Evolutionary conservation across 1,139 yeast genomes (phyloP).

Genomic region (Hanseniaspora uvarum): DNA sequence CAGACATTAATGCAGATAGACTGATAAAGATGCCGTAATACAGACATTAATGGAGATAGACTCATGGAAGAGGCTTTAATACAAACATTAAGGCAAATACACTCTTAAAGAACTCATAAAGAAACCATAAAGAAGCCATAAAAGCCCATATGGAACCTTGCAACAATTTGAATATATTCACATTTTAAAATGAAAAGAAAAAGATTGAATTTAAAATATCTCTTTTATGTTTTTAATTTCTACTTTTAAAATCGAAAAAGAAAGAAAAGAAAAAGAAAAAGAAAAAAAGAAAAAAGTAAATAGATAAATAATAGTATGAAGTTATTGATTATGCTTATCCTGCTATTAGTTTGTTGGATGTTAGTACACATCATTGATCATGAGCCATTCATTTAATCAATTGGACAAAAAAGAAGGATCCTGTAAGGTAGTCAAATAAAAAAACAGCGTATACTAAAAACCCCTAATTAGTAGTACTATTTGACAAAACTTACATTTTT

Average conservation of each 20-base stretch:
- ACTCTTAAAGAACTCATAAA: too few relatives aligned
- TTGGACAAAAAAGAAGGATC: not conserved
- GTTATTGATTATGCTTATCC: not conserved
- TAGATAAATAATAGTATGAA: not conserved
- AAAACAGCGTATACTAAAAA: not conserved
- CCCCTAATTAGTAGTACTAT: not conserved
- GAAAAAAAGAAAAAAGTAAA: conserved; percentile 3
- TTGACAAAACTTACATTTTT: not conserved
- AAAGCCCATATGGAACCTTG: too few relatives aligned
- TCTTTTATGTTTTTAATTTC: not conserved
- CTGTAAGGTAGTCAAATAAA: not conserved
- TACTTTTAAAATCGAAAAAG: not conserved
- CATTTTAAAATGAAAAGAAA: not conserved
- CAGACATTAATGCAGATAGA: too few relatives aligned
- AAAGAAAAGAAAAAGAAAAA: conserved; percentile 3
- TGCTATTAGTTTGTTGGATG: not conserved
- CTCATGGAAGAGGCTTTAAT: not conserved
- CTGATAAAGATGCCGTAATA: not conserved
- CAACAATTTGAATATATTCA: not conserved
- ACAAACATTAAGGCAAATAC: too few relatives aligned
- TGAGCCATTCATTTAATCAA: not conserved
- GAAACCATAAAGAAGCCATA: too few relatives aligned
- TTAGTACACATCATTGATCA: not conserved
- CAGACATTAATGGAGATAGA: not conserved
- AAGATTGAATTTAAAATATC: not conserved